phyloP scores from a whole-genome alignment of 1,284 basidiomycete genomes.

The Ustilago loliicola region DNA sequence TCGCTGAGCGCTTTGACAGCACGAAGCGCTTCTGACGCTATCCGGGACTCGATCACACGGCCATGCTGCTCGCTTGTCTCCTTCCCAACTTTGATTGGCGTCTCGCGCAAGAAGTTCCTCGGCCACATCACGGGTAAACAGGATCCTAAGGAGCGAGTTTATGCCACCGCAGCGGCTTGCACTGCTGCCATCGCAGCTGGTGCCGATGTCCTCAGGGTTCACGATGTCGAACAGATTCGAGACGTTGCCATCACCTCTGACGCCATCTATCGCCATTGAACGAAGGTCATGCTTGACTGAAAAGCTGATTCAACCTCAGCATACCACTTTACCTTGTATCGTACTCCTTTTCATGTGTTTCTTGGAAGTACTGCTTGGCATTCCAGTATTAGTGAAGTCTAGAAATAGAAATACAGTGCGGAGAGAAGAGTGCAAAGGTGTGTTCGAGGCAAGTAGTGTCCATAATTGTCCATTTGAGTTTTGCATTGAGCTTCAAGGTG shows the following conservation, averaged over 20 bases:
- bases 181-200: conserved; percentile 81
- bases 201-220: conserved; percentile 83
- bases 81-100: conserved; percentile 64
- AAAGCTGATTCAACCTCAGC: neutral
- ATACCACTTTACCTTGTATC: neutral
- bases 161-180: conserved; percentile 86
- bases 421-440: neutral
- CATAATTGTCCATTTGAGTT: conserved; percentile 9
- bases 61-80: conserved; percentile 51
- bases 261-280: conserved; percentile 70
- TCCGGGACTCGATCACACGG: conserved; percentile 34
- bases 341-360: neutral
- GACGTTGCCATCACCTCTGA: conserved; percentile 76
- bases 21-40: conserved; percentile 11
- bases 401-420: conserved; percentile 1
- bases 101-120: conserved; percentile 67
- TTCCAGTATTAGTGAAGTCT: neutral
- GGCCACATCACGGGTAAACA: conserved; percentile 69
- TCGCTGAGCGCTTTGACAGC: neutral
- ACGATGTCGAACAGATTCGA: conserved; percentile 81
- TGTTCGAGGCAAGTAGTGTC: conserved; percentile 14
- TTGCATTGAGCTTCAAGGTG: neutral
- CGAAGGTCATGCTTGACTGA: neutral
- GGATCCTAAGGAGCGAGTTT: conserved; percentile 78
- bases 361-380: neutral